Evolutionary conservation across 768 basidiomycete genomes (phyloP), one percentile per base, ranked within the genome.

Genomic region (Saitozyma podzolica): DNA sequence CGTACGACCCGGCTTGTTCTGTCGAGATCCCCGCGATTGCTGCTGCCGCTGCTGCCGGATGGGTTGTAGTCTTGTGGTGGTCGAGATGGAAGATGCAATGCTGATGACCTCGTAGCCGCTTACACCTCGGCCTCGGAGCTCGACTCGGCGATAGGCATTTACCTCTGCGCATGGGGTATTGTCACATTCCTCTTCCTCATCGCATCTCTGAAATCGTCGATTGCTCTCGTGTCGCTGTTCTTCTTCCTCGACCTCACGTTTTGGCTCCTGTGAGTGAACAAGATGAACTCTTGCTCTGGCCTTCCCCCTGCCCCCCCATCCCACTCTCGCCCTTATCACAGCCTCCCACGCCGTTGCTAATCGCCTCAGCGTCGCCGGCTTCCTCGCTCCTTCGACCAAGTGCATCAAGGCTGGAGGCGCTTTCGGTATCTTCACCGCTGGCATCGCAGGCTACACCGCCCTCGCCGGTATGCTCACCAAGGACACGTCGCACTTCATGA

Each of bases 181-280:
- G 58, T 75, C 55, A 75, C 74, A 14, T 67, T 73, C 59, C 62
- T 80, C 70, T 77, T 81, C 73, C 66, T 80, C 50, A 42, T 87
- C 43, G 86, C 82, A n/a, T 76, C 84, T 2, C 74, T 85, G 3
- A 82, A 84, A 62, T 82, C 83, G 29, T 86, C 84, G 52, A 45
- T 86, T 47, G 83, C 82, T 42, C 79, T 87, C 17, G 75, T 83
- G 14, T 74, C 82, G 0, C 74, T 88, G 16, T 84, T 87, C 74
- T 76, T 81, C 77, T 85, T 80, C 82, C 82, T 88, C 19, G 81
- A 79, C 39, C 61, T 84, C 54, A 87, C 86, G 7, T 88, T 79
- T 70, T 71, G 66, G 56, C 62, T 42, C 2, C 29, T 58, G 17
- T 10, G 40, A 48, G 47, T 48, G 29, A 29, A 29, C 29, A 29